Evolutionary conservation across 208 protist species (phyloP), one percentile per base, ranked within the genome.

Genomic region (Leishmania mexicana): DNA sequence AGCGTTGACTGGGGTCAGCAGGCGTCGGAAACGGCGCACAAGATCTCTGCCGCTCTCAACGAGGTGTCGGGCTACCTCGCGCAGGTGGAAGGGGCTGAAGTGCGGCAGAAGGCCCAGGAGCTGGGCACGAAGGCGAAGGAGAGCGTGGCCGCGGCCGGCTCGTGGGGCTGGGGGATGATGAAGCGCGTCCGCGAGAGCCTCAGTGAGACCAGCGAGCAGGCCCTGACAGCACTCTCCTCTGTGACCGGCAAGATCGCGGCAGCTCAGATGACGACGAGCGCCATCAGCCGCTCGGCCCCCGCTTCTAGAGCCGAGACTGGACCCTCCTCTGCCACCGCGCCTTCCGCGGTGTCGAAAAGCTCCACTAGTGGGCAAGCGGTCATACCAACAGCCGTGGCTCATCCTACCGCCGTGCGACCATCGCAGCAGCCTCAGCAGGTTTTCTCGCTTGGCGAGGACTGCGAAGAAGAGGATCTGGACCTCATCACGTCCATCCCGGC

Each of bases 111-210:
- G 53, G 92, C 91, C 42, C 86, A 89, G 81, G 91, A 93, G 54
- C 53, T 96, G 7, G 75, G 85, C 8, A 78, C 75, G 4, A 90
- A 89, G 74, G 92, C 93, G 47, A 88, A 89, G 85, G 87, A 88
- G 58, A 72, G 81, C 42, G 73, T 95, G 28, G 47, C 79, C 42
- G 87, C 88, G 2, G 94, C 89, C 53, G 85, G 84, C 5, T 81
- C 88, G n/a, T 97, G 95, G 93, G 93, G 95, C 8, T 85, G 77
- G 87, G 85, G 87, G 13, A 49, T 95, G 68, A 79, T 96, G 75
- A 81, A 92, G 71, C 83, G 84, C 17, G 58, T 94, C 24, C 83
- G 92, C 75, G 90, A 96, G 53, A 80, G 85, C 51, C 77, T 94
- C 57, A 60, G 68, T 28, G 87, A 85, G 24, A 86, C 80, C 13